These are phyloP conservation scores for Schwanniomyces sp. DNA, from an alignment of 805 yeast genomes.

Conservation along the genomic window DNA sequence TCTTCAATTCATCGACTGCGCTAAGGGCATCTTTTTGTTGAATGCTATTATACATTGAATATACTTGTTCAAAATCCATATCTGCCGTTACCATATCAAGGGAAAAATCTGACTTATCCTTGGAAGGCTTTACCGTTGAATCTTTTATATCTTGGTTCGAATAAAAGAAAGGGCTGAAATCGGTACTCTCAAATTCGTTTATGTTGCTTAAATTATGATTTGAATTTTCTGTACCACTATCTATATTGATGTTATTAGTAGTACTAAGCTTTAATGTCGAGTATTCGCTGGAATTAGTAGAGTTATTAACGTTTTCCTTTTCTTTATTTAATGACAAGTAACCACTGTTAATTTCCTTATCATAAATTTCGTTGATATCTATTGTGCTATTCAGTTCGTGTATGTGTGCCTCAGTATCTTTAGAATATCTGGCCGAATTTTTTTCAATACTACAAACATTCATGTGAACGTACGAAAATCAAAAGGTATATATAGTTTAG, in stretches of 20 bases:
- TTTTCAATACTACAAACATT: neutral
- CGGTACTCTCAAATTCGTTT: neutral
- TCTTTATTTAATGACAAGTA: neutral
- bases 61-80: conserved; percentile 49
- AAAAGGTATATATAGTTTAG: neutral
- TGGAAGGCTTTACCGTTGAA: neutral
- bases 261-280: neutral
- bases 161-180: neutral
- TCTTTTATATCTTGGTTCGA: neutral
- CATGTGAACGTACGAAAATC: neutral
- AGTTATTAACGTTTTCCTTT: neutral
- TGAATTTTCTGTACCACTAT: neutral
- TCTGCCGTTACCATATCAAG: conserved; percentile 14
- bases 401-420: neutral
- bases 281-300: neutral
- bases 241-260: neutral
- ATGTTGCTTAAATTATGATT: neutral
- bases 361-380: neutral
- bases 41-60: conserved; percentile 35
- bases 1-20: conserved; percentile 38
- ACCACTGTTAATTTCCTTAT: neutral
- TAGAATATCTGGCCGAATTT: neutral
- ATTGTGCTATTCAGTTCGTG: neutral
- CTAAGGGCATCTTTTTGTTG: conserved; percentile 37
- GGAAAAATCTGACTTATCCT: neutral